These are phyloP conservation scores for Fusarium oligoseptatum DNA, from an alignment of 2,329 filamentous ascomycete species.

Conservation along the genomic window DNA sequence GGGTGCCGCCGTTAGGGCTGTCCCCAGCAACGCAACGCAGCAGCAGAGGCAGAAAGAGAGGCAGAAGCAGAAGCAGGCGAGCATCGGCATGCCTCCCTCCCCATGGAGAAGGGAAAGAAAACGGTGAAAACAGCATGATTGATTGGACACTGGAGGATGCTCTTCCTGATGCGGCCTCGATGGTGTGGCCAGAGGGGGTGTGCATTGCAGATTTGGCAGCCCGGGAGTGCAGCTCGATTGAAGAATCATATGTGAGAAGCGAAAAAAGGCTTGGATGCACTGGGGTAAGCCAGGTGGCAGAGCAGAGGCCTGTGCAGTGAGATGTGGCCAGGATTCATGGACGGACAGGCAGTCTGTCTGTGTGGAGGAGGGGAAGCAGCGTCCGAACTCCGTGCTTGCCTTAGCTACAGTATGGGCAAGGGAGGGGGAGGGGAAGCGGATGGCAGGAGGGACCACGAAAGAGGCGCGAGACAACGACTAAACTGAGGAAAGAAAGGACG, in stretches of 20 bases:
- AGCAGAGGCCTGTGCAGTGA: constrained; percentile 19
- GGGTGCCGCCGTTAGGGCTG: constrained; percentile 45
- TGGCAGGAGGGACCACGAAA: constrained; percentile 35
- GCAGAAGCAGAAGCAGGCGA: constrained; percentile 21
- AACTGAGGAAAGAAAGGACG: constrained; percentile 35
- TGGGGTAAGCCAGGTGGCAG: constrained; percentile 11
- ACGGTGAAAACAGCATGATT: constrained; percentile 45
- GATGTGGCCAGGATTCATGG: constrained; percentile 11
- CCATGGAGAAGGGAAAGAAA: constrained; percentile 35
- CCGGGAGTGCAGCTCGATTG: constrained; percentile 8
- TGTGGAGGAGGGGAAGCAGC: constrained; percentile 35
- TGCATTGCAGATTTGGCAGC: constrained; percentile 10
- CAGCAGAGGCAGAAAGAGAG: constrained; percentile 10
- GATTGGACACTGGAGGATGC: constrained; percentile 38
- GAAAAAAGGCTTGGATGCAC: neutral
- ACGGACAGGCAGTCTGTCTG: constrained; percentile 13
- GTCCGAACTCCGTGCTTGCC: constrained; percentile 30
- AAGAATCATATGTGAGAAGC: constrained; percentile 22
- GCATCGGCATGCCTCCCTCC: constrained; percentile 20
- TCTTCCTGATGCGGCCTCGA: constrained; percentile 24
- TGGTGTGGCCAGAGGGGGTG: constrained; percentile 32
- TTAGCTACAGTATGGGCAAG: constrained; percentile 16
- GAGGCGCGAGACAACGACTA: constrained; percentile 44
- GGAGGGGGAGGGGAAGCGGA: constrained; percentile 28
- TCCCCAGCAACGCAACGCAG: constrained; percentile 30